Evolutionary conservation across 306 rosid species (phyloP), one percentile per base, ranked within the genome.

Genomic region (Quercus aquifolioides): DNA sequence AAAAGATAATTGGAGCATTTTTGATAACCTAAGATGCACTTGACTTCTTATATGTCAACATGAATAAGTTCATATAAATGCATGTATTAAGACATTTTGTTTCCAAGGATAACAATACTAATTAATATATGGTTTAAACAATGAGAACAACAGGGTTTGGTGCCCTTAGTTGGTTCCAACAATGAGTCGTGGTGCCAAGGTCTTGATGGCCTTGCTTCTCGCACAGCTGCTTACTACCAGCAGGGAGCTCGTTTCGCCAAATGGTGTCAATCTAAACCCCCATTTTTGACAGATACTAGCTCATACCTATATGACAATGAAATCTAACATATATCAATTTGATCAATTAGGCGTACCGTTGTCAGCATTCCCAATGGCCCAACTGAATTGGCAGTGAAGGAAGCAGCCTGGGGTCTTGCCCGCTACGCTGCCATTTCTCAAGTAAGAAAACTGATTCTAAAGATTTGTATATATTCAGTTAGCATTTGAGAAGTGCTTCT

Each of bases 281-380:
- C 3, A 7, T 28, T 30, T 21, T 67, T n/a, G 3, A 23, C n/a
- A 57, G 15, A 4, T 21, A 17, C 9, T 14, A 12, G 52, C 67
- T 23, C 23, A 13, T 58, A 17, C 35, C 31, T 23, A 69, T 15
- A 2, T 58, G 41, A 28, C 20, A 26, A 33, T 67, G 71, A 69
- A 71, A 71, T 69, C 31, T 33, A 25, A 73, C 73, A 49, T 28
- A 59, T 63, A 51, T 56, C 52, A 76, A 25, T 52, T 79, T 73
- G 69, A 71, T 81, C 20, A 56, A 80, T 74, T 54, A 92, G 97
- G 97, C 97, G 94, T 82, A 84, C 94, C 3, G 94, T 92, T 79
- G 91, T 94, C 88, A 94, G 98, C 90, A 94, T 94, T 76, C 99
- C 99, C 89, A 93, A 92, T 5, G 99, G 99, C 73, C 99, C 99